Conservation (phyloP, 768 basidiomycete species). For the Boletus huronensis region DNA sequence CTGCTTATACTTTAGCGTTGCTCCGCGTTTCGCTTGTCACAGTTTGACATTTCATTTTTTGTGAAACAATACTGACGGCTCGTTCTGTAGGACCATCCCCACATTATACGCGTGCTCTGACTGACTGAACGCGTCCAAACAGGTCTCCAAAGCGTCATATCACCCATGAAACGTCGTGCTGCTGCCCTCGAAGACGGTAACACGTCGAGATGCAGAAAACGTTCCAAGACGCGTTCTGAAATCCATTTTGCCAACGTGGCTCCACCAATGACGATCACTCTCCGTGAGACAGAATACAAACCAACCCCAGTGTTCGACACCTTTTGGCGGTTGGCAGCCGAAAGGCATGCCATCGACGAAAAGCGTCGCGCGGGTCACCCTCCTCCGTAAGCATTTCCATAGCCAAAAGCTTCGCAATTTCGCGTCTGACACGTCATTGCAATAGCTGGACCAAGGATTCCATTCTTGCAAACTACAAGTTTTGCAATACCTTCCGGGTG, state of each 20-base stretch:
- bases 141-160: background rate
- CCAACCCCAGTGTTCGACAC: conserved; percentile 58
- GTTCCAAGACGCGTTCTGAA: conserved; percentile 20
- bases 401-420: background rate
- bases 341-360: conserved; percentile 56
- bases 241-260: conserved; percentile 11
- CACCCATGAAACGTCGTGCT: conserved; percentile 23
- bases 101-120: background rate
- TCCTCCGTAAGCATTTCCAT: conserved; percentile 46
- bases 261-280: conserved; percentile 27
- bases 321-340: conserved; percentile 56
- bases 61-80: background rate
- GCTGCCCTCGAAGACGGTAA: conserved; percentile 5
- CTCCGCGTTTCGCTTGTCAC: background rate
- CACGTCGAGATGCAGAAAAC: conserved; percentile 19
- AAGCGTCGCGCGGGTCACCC: conserved; percentile 46
- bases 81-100: background rate
- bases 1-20: too few species aligned
- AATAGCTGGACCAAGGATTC: conserved; percentile 68
- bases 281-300: conserved; percentile 37
- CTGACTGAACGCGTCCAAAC: background rate
- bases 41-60: conserved; percentile 3
- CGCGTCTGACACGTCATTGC: conserved; percentile 12
- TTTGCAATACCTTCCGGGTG: conserved; percentile 76
- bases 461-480: conserved; percentile 52